These are phyloP conservation scores for Vitis labrusca DNA, from an alignment of 164 flowering plant species.

Conservation along the genomic window DNA sequence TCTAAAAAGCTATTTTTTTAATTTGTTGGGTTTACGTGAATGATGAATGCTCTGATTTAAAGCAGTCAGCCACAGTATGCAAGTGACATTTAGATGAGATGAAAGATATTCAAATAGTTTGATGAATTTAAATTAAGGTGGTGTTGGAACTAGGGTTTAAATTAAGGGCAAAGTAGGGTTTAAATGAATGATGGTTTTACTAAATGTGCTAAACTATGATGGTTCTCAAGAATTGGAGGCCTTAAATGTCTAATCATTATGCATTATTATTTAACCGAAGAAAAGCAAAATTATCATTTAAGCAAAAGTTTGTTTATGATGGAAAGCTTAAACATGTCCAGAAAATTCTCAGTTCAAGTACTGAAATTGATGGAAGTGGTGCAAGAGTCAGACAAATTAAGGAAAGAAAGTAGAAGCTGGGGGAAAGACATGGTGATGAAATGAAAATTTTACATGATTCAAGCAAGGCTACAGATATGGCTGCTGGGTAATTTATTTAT, in stretches of 20 bases:
- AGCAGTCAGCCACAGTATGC: no score
- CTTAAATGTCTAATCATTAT: slow-evolving; percentile 70
- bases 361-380: slow-evolving; percentile 51
- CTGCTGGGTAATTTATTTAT: slow-evolving; percentile 72
- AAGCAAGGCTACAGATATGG: slow-evolving; percentile 96
- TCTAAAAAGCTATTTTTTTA: no score
- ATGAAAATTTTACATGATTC: slow-evolving; percentile 72
- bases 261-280: slow-evolving; percentile 76
- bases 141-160: no score
- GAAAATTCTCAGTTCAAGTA: slow-evolving; percentile 58
- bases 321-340: slow-evolving; percentile 80
- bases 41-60: no score
- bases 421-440: slow-evolving; percentile 56
- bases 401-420: slow-evolving; percentile 76
- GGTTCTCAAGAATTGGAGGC: slow-evolving; percentile 86
- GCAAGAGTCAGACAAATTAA: slow-evolving; percentile 55
- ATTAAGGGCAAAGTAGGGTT: no score
- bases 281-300: slow-evolving; percentile 74
- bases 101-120: no score
- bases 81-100: no score
- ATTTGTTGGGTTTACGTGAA: no score
- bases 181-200: not conserved
- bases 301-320: slow-evolving; percentile 77
- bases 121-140: no score
- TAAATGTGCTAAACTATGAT: slow-evolving; percentile 7